Base-by-base conservation (phyloP, 805 yeast genomes). In the Kodamaea sagamina region DNA sequence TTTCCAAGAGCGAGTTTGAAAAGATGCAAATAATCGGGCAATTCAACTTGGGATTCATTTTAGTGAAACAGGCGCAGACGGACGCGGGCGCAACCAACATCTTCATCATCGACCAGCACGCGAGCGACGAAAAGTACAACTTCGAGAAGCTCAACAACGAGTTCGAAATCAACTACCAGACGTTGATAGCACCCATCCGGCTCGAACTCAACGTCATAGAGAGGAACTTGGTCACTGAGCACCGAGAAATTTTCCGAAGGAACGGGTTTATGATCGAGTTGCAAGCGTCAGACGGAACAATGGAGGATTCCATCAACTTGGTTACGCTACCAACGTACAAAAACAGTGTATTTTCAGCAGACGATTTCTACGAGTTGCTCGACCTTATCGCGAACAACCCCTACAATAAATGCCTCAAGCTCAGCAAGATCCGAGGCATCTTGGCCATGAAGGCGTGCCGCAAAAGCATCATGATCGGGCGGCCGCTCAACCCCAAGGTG, bases 381-480 rank as follows among this genome's bases (percentile, higher is more conserved):
- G 81, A 84, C 52, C 57, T 84, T 43, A 64, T 89, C 9, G 78
- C 75, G 45, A 85, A 83, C 44, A 69, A 68, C 25, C 52, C 58
- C 2, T 35, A 50, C 25, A 50, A 50, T 26, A 48, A 41, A 8
- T 40, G 51, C 7, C 52, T 83, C 1, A 71, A 85, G 42, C 88
- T 95, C 57, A 77, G 89, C 1, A 93, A 90, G 55, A 81, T 89
- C 4, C 72, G 95, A 32, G 68, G 84, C 1, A 84, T 92, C 83
- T 78, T 89, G 58, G 98, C 99, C 0, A 84, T 87, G 95, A 75
- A 96, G 52, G 97, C 99, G 0, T 93, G 99, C 61, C 71, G 99
- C 38, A 80, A 82, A 40, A 88, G 96, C 51, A 87, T 92, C 19
- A 93, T 93, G 99, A 82, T 93, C 37, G 99, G 99, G 0, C 82